phyloP scores from a whole-genome alignment of 2,329 filamentous ascomycete species.

The Cordyceps militaris region DNA sequence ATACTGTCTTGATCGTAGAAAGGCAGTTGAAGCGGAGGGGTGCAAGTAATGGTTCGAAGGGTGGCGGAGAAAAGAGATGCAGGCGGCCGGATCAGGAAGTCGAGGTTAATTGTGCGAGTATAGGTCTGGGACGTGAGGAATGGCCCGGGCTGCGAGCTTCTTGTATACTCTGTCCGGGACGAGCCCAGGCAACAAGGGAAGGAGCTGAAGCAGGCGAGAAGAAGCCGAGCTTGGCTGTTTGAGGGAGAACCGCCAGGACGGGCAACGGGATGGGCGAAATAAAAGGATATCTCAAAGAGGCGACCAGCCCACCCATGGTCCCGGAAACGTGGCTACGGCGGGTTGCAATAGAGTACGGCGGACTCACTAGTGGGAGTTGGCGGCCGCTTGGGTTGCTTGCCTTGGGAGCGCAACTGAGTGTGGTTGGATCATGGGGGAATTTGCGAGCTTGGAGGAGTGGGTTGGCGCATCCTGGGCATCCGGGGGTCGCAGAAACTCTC shows the following conservation, averaged over 20 bases:
- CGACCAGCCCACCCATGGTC: constrained; percentile 1
- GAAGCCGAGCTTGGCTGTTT: not conserved
- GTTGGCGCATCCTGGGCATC: not conserved
- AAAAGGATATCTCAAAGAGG: constrained; percentile 8
- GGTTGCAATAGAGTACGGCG: not conserved
- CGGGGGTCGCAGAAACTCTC: not conserved
- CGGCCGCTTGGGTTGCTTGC: not conserved
- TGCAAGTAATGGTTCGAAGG: not conserved
- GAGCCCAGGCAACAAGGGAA: not conserved
- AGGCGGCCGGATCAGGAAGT: constrained; percentile 7
- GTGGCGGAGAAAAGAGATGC: constrained; percentile 3
- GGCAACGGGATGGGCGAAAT: not conserved
- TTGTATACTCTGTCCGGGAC: not conserved
- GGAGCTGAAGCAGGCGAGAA: not conserved
- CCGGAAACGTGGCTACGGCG: constrained; percentile 12
- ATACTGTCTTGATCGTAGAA: not conserved
- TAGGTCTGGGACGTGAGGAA: not conserved
- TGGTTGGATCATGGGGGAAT: not conserved
- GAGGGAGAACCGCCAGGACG: not conserved
- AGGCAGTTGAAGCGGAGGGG: not conserved
- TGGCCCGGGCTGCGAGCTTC: not conserved
- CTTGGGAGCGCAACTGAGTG: not conserved
- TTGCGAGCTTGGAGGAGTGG: not conserved
- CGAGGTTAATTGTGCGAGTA: constrained; percentile 5
- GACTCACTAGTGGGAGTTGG: constrained; percentile 1